Base-by-base conservation (phyloP, 192 early-diverging fungal genomes). In the Thamnidium elegans region DNA sequence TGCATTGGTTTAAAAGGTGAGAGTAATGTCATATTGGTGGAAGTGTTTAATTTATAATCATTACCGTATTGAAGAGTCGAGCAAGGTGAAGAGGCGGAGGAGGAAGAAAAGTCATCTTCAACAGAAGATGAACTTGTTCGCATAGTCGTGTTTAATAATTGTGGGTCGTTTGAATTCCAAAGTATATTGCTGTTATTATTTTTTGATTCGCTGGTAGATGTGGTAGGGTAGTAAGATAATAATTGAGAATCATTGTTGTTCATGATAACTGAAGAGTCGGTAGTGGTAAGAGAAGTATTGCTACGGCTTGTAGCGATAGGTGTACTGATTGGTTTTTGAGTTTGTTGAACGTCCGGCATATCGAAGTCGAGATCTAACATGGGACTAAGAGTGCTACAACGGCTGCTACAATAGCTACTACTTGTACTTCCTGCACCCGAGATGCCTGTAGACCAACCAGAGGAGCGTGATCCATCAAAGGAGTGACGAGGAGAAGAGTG, bases 291-390 rank as follows among this genome's bases (percentile, higher is more conserved):
- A 26, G 26, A 26, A 26, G 26, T 26, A 26, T 26, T 26, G 26
- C 26, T 39, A 6, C 36, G 36, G 5, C 9, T 39, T 6, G 36
- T 39, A 39, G 9, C 4, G 4, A 39, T 39, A 1, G 36, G 36
- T 39, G 36, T 39, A 10, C 36, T 39, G 9, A 39, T 39, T 39
- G 9, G 36, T 39, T 39, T 39, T 39, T 39, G 36, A 39, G 36
- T 39, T 6, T 6, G 9, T 39, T 39, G 36, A 10, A 10, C 9
- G 9, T 48, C 46, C 3, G 46, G 52, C 51, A 64, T 64, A 42
- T 64, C 63, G 42, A 64, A 42, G 44, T 54, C 51, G 15, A 64
- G 11, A 44, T 64, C 63, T 19, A 64, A 21, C 63, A 64, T 54
- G 10, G 63, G 63, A 17, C 63, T 64, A 2, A 66, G 23, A 6